Percentiles rank a stretch among this genome's conserved stretches.
These are phyloP conservation scores for Linum tenue DNA, from an alignment of 345 rosid genomes.

Conservation along the genomic window DNA sequence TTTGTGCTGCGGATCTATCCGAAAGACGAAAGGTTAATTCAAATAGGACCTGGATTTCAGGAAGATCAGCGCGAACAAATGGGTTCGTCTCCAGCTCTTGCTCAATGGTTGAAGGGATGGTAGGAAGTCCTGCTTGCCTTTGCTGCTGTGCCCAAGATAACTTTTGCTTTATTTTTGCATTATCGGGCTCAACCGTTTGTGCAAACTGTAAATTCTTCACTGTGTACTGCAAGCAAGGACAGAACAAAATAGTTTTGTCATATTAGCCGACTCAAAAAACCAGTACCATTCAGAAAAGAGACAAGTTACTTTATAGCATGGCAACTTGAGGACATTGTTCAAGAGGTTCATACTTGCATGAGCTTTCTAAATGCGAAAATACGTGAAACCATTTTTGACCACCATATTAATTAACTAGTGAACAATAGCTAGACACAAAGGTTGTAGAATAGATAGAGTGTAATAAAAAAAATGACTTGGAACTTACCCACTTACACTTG, in stretches of 20 bases:
- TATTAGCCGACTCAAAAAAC: background rate
- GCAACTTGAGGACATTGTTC: too few relatives aligned
- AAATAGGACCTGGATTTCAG: conserved; percentile 43
- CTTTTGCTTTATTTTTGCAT: conserved; percentile 55
- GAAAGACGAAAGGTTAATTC: background rate
- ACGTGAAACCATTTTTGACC: too few relatives aligned
- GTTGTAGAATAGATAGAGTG: too few relatives aligned
- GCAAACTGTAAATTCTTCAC: conserved; percentile 91
- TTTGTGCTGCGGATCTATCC: background rate
- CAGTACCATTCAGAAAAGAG: too few relatives aligned
- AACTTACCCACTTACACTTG: too few relatives aligned
- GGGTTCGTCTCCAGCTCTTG: conserved; percentile 86
- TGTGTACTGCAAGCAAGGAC: conserved; percentile 56
- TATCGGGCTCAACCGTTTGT: conserved; percentile 62
- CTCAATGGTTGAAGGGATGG: conserved; percentile 77
- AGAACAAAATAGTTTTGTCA: background rate
- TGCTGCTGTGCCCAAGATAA: conserved; percentile 73
- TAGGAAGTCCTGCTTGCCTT: conserved; percentile 58
- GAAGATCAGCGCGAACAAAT: conserved; percentile 65
- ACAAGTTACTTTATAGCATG: too few relatives aligned
- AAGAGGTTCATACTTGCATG: too few relatives aligned
- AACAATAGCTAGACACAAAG: too few relatives aligned
- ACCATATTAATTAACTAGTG: too few relatives aligned
- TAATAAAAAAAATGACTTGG: too few relatives aligned
- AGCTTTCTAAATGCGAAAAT: too few relatives aligned